Evolutionary conservation across 164 flowering plant genomes (phyloP), one percentile per base, ranked within the genome.

Genomic region (Umbilicus rupestris): DNA sequence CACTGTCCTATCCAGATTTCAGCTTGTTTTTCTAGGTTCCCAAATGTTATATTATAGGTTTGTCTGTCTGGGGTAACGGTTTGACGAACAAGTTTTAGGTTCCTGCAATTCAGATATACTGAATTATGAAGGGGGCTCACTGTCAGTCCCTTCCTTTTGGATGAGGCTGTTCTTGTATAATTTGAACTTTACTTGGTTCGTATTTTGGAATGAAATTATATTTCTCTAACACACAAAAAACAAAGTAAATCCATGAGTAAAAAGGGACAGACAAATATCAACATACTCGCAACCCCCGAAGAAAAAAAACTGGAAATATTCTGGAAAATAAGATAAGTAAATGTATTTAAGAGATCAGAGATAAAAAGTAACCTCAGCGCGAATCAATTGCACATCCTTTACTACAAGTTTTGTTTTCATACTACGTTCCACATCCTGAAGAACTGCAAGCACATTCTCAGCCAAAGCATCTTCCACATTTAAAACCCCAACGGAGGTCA

Each of bases 341-440:
- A 14, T 55, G 5, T 46, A 42, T 33, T 31, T 12, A 33, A 60
- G 17, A 24, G 22, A 14, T 0, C 9, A 7, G 12, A 45, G 44
- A 39, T 47, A 9, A n/a, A 20, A 24, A 65, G 46, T 31, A 75
- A 93, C 99, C 96, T 94, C 96, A 1, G 99, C 99, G 39, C 78
- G 75, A 50, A 94, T 89, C 63, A 81, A 73, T 62, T 87, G 96
- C 22, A 87, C 89, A 71, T 91, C 99, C 77, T 85, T 89, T 30
- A 94, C 90, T 44, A 75, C 83, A 73, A 84, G 89, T 71, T 87
- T 85, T 1, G 92, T 78, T 72, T 72, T 75, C 20, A 62, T 65
- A 72, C 81, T 85, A 33, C 69, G 83, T 31, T 81, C 93, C 77
- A 87, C 92, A 55, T 70, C 72, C 76, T 89, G 82, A 47, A 94